Evolutionary conservation across 139 green algal genomes (phyloP), one percentile per base, ranked within the genome.

Genomic region (Picochlorum sp.): DNA sequence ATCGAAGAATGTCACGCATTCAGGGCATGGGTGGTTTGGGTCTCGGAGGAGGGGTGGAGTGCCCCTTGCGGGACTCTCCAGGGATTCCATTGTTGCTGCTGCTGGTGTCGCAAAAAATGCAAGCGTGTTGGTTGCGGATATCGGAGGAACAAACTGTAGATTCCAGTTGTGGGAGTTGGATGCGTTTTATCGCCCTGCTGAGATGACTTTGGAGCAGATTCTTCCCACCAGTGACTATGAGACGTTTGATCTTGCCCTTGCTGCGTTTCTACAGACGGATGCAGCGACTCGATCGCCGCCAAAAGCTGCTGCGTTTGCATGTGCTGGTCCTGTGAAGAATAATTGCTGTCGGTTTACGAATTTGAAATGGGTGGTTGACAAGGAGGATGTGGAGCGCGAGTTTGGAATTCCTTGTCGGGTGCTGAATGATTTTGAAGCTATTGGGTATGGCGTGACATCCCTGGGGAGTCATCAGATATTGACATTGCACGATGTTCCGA

Each of bases 351-450:
- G 58, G 4, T 96, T 97, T 88, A 97, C 91, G 26, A 97, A 97
- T 70, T 66, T 90, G 24, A 63, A 57, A 21, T 96, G 90, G 90
- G 50, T 85, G 1, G 80, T 96, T 5, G 81, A 94, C 28, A 83
- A 80, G 3, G 4, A 38, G 6, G 60, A 59, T 18, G 66, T 95
- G 26, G 20, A 72, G 45, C 60, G 76, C 23, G 30, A 81, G 47
- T 85, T 89, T 57, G 74, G 70, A 4, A 66, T 85, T 16, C 55
- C 34, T 30, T 45, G 16, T 59, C 52, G 31, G 0, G 78, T 97
- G 34, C 70, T 97, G 16, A 97, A 97, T 69, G 90, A 97, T 74
- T 97, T 97, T 69, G 88, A 95, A 73, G 91, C 91, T 3, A 81
- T 92, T 14, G 91, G 91, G 0, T 97, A 97, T 47, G 91, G 88